These are phyloP conservation scores for Lactarius deliciosus DNA, from an alignment of 768 basidiomycete species.

Conservation along the genomic window DNA sequence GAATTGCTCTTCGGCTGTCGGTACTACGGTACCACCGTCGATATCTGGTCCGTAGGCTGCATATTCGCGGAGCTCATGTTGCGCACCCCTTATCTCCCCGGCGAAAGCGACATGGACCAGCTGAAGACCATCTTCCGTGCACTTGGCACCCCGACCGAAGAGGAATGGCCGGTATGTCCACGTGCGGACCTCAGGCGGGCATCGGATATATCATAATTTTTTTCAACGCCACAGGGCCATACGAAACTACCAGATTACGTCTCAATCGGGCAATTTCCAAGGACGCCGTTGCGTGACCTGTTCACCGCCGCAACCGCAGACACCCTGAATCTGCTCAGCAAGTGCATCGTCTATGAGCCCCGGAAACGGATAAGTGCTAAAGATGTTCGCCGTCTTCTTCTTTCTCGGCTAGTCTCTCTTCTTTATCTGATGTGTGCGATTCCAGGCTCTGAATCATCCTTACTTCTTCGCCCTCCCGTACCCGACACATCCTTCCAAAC, in stretches of 20 bases:
- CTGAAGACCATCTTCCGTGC: slow-evolving; percentile 92
- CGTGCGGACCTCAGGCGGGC: not conserved
- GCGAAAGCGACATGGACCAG: slow-evolving; percentile 96
- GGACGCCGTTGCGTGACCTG: slow-evolving; percentile 75
- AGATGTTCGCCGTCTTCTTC: slow-evolving; percentile 53
- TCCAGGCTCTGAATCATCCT: slow-evolving; percentile 77
- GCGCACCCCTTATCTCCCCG: slow-evolving; percentile 91
- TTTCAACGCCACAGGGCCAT: slow-evolving; percentile 60
- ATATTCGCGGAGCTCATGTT: slow-evolving; percentile 98
- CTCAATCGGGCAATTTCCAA: slow-evolving; percentile 81
- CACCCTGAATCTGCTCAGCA: slow-evolving; percentile 76
- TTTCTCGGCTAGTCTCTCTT: not conserved
- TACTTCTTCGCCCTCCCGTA: slow-evolving; percentile 87
- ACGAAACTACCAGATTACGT: slow-evolving; percentile 89
- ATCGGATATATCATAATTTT: not conserved
- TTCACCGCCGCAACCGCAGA: slow-evolving; percentile 91
- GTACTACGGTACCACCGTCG: slow-evolving; percentile 89
- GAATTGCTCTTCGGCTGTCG: slow-evolving; percentile 90
- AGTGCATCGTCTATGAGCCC: slow-evolving; percentile 85
- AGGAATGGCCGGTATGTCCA: slow-evolving; percentile 88
- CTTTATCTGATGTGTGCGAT: slow-evolving; percentile 4
- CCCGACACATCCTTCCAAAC: slow-evolving; percentile 83
- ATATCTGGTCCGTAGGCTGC: slow-evolving; percentile 97
- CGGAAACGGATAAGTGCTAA: slow-evolving; percentile 73
- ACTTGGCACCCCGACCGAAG: slow-evolving; percentile 92